These are phyloP conservation scores for Psilocybe sp. DNA, from an alignment of 768 basidiomycete genomes.

Conservation along the genomic window DNA sequence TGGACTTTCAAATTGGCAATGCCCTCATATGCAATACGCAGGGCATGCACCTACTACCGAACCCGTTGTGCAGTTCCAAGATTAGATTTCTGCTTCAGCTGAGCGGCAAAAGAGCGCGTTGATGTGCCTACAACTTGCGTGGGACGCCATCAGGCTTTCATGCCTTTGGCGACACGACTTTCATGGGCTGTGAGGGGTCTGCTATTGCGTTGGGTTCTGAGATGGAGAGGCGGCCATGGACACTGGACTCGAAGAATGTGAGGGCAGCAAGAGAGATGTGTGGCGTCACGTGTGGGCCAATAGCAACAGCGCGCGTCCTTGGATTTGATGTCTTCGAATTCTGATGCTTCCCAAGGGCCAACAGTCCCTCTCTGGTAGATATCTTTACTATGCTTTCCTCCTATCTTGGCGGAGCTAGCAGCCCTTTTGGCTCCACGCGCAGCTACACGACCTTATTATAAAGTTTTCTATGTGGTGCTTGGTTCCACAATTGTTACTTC, in stretches of 20 bases:
- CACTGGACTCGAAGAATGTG: no score
- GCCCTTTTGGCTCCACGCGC: no score
- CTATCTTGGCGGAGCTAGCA: no score
- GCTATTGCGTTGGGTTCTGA: slow-evolving; percentile 39
- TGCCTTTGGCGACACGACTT: slow-evolving; percentile 31
- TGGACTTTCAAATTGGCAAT: not conserved
- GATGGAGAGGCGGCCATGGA: slow-evolving; percentile 66
- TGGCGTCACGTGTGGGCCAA: slow-evolving; percentile 20
- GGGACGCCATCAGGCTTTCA: slow-evolving; percentile 90
- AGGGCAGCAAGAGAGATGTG: slow-evolving; percentile 9
- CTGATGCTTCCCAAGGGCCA: no score
- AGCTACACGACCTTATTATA: no score
- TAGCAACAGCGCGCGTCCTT: no score
- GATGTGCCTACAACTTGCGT: slow-evolving; percentile 91
- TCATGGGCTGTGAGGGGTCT: slow-evolving; percentile 48
- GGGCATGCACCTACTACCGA: slow-evolving; percentile 58
- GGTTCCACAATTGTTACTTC: no score
- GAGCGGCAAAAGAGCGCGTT: slow-evolving; percentile 79
- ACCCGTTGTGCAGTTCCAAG: slow-evolving; percentile 52
- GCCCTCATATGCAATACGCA: not conserved
- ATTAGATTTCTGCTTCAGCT: slow-evolving; percentile 83
- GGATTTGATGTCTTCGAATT: no score
- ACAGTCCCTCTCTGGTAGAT: no score
- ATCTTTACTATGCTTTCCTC: no score
- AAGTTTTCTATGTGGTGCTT: no score